Conservation (phyloP, 257 asterid species). For the Plantago major region DNA sequence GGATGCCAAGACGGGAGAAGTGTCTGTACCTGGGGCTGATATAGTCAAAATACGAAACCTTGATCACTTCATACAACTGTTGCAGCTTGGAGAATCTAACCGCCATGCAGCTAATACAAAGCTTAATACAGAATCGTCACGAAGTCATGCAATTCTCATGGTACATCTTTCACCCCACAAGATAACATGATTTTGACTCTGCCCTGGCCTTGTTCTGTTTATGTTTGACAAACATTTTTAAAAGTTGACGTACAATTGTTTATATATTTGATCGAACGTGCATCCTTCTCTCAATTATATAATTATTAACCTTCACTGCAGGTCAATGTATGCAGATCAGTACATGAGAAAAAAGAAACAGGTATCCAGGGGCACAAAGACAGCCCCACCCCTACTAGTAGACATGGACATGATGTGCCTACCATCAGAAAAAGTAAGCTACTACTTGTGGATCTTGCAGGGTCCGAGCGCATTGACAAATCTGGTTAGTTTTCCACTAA, state of each 20-base stretch:
- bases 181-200: conserved; percentile 8
- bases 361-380: conserved; percentile 34
- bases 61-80: conserved; percentile 58
- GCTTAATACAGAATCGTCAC: conserved; percentile 85
- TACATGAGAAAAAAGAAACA: conserved; percentile 42
- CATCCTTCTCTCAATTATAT: conserved; percentile 4
- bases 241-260: not conserved
- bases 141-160: conserved; percentile 93
- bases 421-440: conserved; percentile 79
- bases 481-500: conserved; percentile 48
- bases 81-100: conserved; percentile 77
- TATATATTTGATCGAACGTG: not conserved
- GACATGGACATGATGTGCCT: conserved; percentile 39
- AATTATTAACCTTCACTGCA: conserved; percentile 24
- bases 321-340: conserved; percentile 64
- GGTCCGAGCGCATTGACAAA: conserved; percentile 82
- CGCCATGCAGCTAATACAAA: conserved; percentile 94
- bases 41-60: conserved; percentile 60
- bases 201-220: not conserved
- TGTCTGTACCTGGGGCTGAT: conserved; percentile 70
- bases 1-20: conserved; percentile 86
- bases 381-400: conserved; percentile 26
- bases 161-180: conserved; percentile 29
- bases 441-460: conserved; percentile 91
- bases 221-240: not conserved